Base-by-base conservation (phyloP, 2,329 filamentous ascomycete species). In the Exophiala sideris region DNA sequence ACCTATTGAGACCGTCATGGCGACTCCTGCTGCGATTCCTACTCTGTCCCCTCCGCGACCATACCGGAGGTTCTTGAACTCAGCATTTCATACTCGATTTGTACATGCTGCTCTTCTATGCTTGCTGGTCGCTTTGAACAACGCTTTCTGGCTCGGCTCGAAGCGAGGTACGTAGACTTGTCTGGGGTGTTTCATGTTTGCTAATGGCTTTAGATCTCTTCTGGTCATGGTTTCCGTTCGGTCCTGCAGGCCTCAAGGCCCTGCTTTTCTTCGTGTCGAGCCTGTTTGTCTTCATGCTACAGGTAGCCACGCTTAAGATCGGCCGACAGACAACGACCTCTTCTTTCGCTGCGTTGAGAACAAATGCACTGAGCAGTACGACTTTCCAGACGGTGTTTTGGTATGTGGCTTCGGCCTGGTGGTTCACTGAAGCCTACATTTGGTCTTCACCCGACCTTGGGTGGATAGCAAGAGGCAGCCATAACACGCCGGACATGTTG, bases 21-120 rank as follows among this genome's bases (percentile, higher is more conserved):
- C 52, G 45, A 55, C 52, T 29, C 34, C 47, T 16, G 40, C 45
- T 14, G 36, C 56, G 16, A 9, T 45, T 36, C 46, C 54, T 18
- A 21, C 52, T 11, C 48, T 16, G 10, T 49, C 56, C 9, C 45
- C 48, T 34, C 61, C 70, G 57, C 69, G 74, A 62, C 73, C 71
- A 38, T 95, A 96, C 73, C 87, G 90, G 77, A 89, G 96, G 75
- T 95, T 95, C 71, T 76, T 96, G 63, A 95, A 92, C 58, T 91
- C 92, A 46, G 86, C 88, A 48, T 77, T 96, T 60, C 92, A 97
- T 71, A 81, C 88, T 65, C 84, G 91, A 65, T 97, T 96, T 73
- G 86, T 87, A 45, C 85, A 85, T 59, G 90, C 89, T 10, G 87
- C 87, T 45, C 79, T 82, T 11, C 75, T 89, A 59, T 77, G 91